phyloP scores from a whole-genome alignment of 441 rosid species.

The Populus tomentosa region DNA sequence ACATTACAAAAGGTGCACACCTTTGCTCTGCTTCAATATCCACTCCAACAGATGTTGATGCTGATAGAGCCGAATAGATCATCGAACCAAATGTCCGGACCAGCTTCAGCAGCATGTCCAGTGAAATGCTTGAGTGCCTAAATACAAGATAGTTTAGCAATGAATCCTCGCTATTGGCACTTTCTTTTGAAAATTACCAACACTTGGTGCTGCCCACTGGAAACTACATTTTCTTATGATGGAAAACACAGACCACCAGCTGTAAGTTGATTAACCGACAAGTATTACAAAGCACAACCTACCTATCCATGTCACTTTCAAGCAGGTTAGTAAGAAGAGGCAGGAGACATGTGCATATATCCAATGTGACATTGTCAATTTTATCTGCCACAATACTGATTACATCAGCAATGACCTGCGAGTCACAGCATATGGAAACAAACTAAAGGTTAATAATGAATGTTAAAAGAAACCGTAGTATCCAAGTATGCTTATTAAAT shows the following conservation, averaged over 20 bases:
- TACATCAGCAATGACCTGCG: constrained; percentile 87
- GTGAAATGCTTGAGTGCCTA: constrained; percentile 78
- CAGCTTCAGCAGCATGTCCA: constrained; percentile 84
- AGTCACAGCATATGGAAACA: constrained; percentile 19
- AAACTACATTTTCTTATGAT: too few relatives aligned
- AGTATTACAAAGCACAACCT: constrained; percentile 10
- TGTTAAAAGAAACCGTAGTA: neutral
- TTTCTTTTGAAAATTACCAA: too few relatives aligned
- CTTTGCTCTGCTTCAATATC: constrained; percentile 99
- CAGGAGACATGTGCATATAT: constrained; percentile 77
- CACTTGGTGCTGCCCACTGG: too few relatives aligned
- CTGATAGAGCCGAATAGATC: constrained; percentile 77
- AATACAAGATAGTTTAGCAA: constrained; percentile 8
- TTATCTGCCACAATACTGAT: constrained; percentile 56
- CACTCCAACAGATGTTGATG: constrained; percentile 81
- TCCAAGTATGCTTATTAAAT: neutral
- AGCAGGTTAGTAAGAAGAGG: constrained; percentile 76
- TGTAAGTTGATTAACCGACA: too few relatives aligned
- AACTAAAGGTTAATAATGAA: neutral
- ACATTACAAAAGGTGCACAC: constrained; percentile 28
- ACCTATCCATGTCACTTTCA: constrained; percentile 83
- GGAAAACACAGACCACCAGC: too few relatives aligned
- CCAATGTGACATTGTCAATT: constrained; percentile 68
- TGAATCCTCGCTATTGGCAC: too few relatives aligned
- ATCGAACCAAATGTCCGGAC: constrained; percentile 73